Conservation (phyloP, 202 grass and related monocot species). For the Digitaria exilis region DNA sequence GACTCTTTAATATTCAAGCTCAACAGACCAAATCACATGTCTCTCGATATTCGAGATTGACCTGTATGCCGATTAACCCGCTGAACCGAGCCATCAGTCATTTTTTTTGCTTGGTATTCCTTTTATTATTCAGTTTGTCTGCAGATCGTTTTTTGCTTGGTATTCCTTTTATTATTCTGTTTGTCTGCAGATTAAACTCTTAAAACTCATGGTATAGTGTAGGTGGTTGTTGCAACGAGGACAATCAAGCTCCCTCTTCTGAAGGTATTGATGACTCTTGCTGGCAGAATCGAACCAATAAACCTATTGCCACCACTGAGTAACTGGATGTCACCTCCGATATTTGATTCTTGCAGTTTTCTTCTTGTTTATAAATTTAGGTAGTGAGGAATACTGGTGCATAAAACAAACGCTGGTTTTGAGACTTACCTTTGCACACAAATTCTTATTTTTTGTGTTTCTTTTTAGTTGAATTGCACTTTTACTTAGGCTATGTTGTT, state of each 20-base stretch:
- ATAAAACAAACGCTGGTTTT: constrained; percentile 80
- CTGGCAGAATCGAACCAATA: constrained; percentile 95
- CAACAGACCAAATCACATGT: constrained; percentile 96
- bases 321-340: neutral
- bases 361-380: neutral
- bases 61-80: constrained; percentile 70
- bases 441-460: neutral
- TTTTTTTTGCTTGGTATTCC: too few relatives aligned
- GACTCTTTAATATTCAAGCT: constrained; percentile 87
- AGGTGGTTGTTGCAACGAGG: constrained; percentile 57
- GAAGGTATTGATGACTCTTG: constrained; percentile 67
- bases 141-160: too few relatives aligned
- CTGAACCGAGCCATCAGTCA: constrained; percentile 70
- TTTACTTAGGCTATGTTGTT: too few relatives aligned
- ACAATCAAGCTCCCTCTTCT: constrained; percentile 98
- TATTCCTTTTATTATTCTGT: rapidly evolving
- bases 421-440: too few relatives aligned
- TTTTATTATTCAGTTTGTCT: too few relatives aligned
- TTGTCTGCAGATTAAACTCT: neutral
- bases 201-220: neutral
- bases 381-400: constrained; percentile 57
- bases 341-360: neutral
- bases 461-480: constrained; percentile 20
- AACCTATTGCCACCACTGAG: constrained; percentile 71
- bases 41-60: constrained; percentile 41